phyloP scores from a whole-genome alignment of 495 filamentous ascomycete species.

The Aspergillus cavernicola region DNA sequence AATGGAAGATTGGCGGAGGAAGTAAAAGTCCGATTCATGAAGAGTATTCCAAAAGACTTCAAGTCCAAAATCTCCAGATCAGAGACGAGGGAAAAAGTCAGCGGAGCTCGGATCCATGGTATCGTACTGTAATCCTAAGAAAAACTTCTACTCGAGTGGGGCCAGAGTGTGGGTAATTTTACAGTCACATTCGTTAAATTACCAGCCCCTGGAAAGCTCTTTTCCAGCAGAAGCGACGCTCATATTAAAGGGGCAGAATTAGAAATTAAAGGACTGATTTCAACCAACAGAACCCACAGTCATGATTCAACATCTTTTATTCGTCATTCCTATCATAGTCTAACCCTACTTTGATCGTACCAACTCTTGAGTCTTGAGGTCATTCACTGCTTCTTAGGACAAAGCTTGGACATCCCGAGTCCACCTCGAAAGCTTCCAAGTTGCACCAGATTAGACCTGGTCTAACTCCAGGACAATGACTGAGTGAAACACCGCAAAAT shows the following conservation, averaged over 20 bases:
- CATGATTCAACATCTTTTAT: background rate
- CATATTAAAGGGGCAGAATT: background rate
- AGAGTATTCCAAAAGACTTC: no score
- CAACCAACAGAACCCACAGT: background rate
- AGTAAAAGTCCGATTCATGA: background rate
- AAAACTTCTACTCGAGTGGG: background rate
- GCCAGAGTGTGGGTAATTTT: background rate
- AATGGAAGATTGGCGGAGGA: background rate
- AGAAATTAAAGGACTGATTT: background rate
- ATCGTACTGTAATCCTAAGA: slow-evolving; percentile 1
- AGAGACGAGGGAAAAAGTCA: background rate
- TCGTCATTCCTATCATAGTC: background rate
- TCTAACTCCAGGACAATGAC: slow-evolving; percentile 23
- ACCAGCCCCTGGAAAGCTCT: slow-evolving; percentile 14
- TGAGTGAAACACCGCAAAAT: slow-evolving; percentile 19
- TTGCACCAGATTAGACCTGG: background rate
- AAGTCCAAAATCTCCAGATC: background rate
- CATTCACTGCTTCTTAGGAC: background rate
- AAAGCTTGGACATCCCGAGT: background rate
- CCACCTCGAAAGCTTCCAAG: background rate
- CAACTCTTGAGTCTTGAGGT: background rate
- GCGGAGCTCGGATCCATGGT: slow-evolving; percentile 1
- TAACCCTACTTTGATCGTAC: background rate
- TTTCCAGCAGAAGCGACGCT: no score
- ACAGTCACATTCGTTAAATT: slow-evolving; percentile 1